Evolutionary conservation across 1,284 basidiomycete species (phyloP).

Genomic region (Clitocybe nebularis): DNA sequence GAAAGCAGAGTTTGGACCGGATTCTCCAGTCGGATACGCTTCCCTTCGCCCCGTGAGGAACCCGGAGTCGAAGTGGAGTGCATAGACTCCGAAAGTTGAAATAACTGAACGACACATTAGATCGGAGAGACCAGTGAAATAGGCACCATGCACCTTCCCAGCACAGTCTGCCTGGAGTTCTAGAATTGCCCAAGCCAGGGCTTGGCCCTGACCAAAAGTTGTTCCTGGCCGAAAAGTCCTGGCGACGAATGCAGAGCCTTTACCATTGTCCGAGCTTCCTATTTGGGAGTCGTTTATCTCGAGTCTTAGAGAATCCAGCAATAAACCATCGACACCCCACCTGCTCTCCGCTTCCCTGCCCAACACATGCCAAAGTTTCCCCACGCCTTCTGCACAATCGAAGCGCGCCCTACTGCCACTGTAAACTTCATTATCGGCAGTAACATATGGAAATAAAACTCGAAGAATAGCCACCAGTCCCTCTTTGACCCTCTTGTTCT

Average conservation of each 20-base stretch:
- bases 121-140: not conserved
- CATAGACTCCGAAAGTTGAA: slow-evolving; percentile 55
- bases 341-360: slow-evolving; percentile 60
- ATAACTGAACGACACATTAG: slow-evolving; percentile 42
- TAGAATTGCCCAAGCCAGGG: slow-evolving; percentile 76
- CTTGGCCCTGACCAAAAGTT: slow-evolving; percentile 68
- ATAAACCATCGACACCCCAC: slow-evolving; percentile 59
- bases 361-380: slow-evolving; percentile 50
- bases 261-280: slow-evolving; percentile 11
- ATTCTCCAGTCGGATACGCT: slow-evolving; percentile 52
- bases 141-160: slow-evolving; percentile 48
- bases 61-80: slow-evolving; percentile 32
- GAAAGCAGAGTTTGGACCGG: slow-evolving; percentile 57
- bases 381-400: slow-evolving; percentile 40
- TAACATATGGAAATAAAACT: slow-evolving; percentile 70
- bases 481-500: slow-evolving; percentile 67
- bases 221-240: slow-evolving; percentile 68
- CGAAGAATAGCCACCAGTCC: slow-evolving; percentile 66
- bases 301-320: slow-evolving; percentile 62
- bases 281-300: slow-evolving; percentile 30
- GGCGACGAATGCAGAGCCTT: slow-evolving; percentile 47
- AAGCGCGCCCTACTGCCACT: slow-evolving; percentile 17
- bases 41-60: slow-evolving; percentile 29
- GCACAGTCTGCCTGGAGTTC: slow-evolving; percentile 84
- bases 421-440: slow-evolving; percentile 26